Percentiles rank a stretch among this genome's conserved stretches.
These are phyloP conservation scores for Choiromyces venosus DNA, from an alignment of 495 filamentous ascomycete species.

Conservation along the genomic window DNA sequence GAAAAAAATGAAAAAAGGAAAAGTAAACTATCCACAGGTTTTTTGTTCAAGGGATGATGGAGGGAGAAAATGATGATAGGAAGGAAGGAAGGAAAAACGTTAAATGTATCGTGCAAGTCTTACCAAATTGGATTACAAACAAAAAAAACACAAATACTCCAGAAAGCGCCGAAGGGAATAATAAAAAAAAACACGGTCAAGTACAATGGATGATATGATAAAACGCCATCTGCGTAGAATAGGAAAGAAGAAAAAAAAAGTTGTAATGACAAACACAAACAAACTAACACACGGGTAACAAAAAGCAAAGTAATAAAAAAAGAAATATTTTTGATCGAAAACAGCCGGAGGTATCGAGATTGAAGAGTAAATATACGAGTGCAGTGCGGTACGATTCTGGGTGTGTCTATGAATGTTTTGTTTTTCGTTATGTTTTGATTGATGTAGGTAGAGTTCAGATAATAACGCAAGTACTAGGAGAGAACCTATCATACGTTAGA, in stretches of 20 bases:
- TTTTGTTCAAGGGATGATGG: neutral
- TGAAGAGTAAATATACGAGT: neutral
- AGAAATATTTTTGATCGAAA: constrained; percentile 7
- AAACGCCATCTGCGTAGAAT: neutral
- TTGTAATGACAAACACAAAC: constrained; percentile 25
- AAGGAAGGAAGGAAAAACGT: neutral
- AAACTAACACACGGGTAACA: constrained; percentile 22
- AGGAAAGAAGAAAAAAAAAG: neutral
- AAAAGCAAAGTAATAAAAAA: constrained; percentile 20
- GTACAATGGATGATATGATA: neutral
- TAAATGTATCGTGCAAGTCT: constrained; percentile 6
- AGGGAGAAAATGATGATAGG: neutral
- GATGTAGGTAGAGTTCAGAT: constrained; percentile 30
- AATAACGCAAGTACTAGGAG: constrained; percentile 39
- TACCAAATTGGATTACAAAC: constrained; percentile 1
- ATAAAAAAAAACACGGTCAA: constrained; percentile 2
- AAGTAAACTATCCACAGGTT: neutral
- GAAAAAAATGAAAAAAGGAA: neutral
- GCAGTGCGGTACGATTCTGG: neutral
- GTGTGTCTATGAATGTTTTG: constrained; percentile 15
- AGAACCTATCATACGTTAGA: constrained; percentile 34
- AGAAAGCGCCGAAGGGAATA: constrained; percentile 26
- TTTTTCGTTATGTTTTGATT: constrained; percentile 1
- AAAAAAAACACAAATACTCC: constrained; percentile 30
- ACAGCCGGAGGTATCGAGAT: neutral